Evolutionary conservation across 2,329 filamentous ascomycete genomes (phyloP).

Genomic region (Fusarium globosum): DNA sequence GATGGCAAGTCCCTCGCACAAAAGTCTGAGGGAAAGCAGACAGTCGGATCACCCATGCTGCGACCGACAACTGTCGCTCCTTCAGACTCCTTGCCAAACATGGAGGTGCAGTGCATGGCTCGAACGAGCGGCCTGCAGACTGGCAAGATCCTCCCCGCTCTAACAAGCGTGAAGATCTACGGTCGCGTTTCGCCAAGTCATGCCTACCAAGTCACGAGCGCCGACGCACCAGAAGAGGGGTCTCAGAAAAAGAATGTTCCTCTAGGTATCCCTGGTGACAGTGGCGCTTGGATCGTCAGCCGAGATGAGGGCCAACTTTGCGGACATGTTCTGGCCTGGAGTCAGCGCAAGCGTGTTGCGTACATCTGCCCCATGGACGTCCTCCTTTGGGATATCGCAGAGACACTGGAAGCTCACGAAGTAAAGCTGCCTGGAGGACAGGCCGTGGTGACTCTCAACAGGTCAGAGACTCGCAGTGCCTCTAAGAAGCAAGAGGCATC

Average conservation of each 20-base stretch:
- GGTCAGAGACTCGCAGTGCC: conserved; percentile 17
- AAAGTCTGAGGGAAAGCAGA: conserved; percentile 9
- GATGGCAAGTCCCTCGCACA: conserved; percentile 19
- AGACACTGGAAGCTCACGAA: conserved; percentile 75
- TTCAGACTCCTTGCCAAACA: conserved; percentile 72
- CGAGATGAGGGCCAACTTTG: conserved; percentile 82
- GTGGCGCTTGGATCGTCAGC: conserved; percentile 92
- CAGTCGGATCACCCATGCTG: conserved; percentile 50
- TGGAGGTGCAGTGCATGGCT: conserved; percentile 88
- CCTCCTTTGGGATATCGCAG: conserved; percentile 84
- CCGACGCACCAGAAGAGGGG: conserved; percentile 36
- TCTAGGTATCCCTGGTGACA: conserved; percentile 84
- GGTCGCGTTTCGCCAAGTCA: conserved; percentile 84
- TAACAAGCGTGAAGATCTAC: conserved; percentile 88
- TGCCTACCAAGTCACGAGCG: conserved; percentile 69
- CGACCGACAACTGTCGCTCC: conserved; percentile 70
- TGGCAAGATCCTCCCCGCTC: conserved; percentile 79
- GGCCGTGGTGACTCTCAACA: conserved; percentile 48
- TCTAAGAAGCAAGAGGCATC: conserved; percentile 17
- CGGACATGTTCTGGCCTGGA: conserved; percentile 92
- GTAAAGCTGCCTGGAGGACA: conserved; percentile 77
- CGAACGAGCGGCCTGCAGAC: conserved; percentile 86
- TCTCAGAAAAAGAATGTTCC: conserved; percentile 46
- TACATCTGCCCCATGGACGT: conserved; percentile 98
- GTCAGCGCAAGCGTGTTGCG: conserved; percentile 79